Percentiles rank a stretch among this genome's conserved stretches.
Evolutionary conservation across 148 eudicot genomes (phyloP).

Genomic region (Persicaria tinctoria): DNA sequence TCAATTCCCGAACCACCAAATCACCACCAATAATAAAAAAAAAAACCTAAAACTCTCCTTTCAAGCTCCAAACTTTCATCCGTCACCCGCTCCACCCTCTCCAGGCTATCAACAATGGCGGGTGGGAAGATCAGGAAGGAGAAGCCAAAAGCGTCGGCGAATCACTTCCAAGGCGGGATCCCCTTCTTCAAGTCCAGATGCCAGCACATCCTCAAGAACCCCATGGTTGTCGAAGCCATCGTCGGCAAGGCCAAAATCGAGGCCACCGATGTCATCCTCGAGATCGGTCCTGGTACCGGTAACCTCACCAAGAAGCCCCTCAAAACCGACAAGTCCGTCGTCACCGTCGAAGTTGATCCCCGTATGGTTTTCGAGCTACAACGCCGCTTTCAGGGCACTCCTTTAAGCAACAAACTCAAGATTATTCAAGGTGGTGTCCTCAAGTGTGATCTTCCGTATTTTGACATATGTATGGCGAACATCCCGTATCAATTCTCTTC

Average conservation of each 20-base stretch:
- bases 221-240: too few species aligned
- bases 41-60: too few species aligned
- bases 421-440: constrained; percentile 93
- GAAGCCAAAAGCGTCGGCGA: constrained; percentile 26
- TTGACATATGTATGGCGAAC: constrained; percentile 89
- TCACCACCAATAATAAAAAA: too few species aligned
- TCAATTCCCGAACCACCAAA: too few species aligned
- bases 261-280: too few species aligned
- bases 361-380: constrained; percentile 86
- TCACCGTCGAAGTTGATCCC: too few species aligned
- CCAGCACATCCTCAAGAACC: constrained; percentile 79
- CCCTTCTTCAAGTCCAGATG: constrained; percentile 86
- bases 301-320: too few species aligned
- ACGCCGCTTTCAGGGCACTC: constrained; percentile 70
- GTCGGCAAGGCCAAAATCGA: too few species aligned
- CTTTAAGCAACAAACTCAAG: constrained; percentile 48
- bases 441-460: constrained; percentile 78
- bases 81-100: not conserved
- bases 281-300: too few species aligned
- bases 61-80: too few species aligned
- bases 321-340: too few species aligned
- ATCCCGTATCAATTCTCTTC: constrained; percentile 91
- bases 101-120: constrained; percentile 37
- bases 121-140: constrained; percentile 75
- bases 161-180: constrained; percentile 73